These are phyloP conservation scores for Fragilaria radians DNA, from an alignment of 108 stramenopile species.

Conservation along the genomic window DNA sequence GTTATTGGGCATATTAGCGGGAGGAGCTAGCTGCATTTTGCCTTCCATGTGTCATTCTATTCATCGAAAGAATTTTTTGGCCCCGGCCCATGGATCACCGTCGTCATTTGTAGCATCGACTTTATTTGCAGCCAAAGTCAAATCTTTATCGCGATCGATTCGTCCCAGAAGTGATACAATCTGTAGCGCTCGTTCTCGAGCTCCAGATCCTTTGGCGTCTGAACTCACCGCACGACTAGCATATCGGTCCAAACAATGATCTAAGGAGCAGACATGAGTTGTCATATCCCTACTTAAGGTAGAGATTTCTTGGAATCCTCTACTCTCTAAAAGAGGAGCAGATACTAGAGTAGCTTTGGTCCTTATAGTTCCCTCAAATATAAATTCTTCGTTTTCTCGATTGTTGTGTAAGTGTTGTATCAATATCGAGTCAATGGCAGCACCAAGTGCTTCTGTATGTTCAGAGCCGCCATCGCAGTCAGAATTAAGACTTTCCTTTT, in stretches of 20 bases:
- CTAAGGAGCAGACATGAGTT: slow-evolving; percentile 61
- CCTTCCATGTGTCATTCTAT: too few species aligned
- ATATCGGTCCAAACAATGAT: slow-evolving; percentile 52
- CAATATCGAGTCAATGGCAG: slow-evolving; percentile 68
- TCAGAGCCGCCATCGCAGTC: slow-evolving; percentile 79
- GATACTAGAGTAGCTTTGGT: slow-evolving; percentile 71
- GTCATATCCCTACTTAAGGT: slow-evolving; percentile 64
- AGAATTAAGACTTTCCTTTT: slow-evolving; percentile 64
- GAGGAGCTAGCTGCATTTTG: too few species aligned
- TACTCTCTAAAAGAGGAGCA: slow-evolving; percentile 47
- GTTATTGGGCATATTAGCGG: too few species aligned
- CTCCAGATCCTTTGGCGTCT: slow-evolving; percentile 37
- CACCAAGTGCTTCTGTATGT: slow-evolving; percentile 66
- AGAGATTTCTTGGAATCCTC: slow-evolving; percentile 66
- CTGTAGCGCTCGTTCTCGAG: slow-evolving; percentile 63
- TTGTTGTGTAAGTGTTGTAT: slow-evolving; percentile 30
- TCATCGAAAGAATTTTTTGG: slow-evolving; percentile 14
- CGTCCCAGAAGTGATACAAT: slow-evolving; percentile 59
- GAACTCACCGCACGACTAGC: slow-evolving; percentile 39
- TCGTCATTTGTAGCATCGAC: slow-evolving; percentile 22
- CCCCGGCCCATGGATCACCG: slow-evolving; percentile 73
- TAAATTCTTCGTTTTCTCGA: not conserved
- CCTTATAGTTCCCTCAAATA: slow-evolving; percentile 64
- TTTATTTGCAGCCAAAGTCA: slow-evolving; percentile 13
- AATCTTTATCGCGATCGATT: slow-evolving; percentile 43